phyloP scores from a whole-genome alignment of 768 basidiomycete genomes.

The Naematelia encephala region DNA sequence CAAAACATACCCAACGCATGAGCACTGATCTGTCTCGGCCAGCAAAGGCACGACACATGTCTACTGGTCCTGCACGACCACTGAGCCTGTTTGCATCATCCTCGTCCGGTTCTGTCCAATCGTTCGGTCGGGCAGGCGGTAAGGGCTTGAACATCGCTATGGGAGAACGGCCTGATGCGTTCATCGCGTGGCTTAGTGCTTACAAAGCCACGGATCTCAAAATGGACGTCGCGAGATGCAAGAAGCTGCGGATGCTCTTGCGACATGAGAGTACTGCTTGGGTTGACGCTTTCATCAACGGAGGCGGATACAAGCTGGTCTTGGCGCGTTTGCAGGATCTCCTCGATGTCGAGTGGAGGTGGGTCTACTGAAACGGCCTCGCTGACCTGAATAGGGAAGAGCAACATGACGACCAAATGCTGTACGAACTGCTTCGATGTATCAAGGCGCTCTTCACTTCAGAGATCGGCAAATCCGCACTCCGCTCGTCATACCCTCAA shows the following conservation, averaged over 20 bases:
- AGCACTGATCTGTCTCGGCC: conserved; percentile 30
- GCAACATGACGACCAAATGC: conserved; percentile 91
- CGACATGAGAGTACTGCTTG: conserved; percentile 90
- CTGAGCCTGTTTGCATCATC: conserved; percentile 24
- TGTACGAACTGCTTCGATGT: conserved; percentile 87
- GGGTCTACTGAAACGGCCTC: conserved; percentile 33
- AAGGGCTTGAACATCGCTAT: conserved; percentile 33
- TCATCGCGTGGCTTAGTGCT: conserved; percentile 29
- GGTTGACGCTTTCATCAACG: conserved; percentile 78
- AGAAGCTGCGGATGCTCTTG: conserved; percentile 79
- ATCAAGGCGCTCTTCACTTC: conserved; percentile 85
- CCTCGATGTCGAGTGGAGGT: conserved; percentile 96
- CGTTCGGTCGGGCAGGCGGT: conserved; percentile 15
- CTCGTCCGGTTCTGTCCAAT: conserved; percentile 19
- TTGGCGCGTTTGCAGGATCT: conserved; percentile 83
- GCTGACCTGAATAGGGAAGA: conserved; percentile 66
- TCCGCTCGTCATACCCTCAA: conserved; percentile 81
- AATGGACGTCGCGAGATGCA: conserved; percentile 81
- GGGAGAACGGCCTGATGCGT: conserved; percentile 36
- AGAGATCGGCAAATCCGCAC: conserved; percentile 73
- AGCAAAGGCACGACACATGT: conserved; percentile 1
- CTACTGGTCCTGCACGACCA: conserved; percentile 25
- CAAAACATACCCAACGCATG: conserved; percentile 10
- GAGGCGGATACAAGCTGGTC: conserved; percentile 81
- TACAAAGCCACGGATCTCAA: conserved; percentile 47